Evolutionary conservation across 768 basidiomycete genomes (phyloP), one percentile per base, ranked within the genome.

Genomic region (Cyclocybe aegerita): DNA sequence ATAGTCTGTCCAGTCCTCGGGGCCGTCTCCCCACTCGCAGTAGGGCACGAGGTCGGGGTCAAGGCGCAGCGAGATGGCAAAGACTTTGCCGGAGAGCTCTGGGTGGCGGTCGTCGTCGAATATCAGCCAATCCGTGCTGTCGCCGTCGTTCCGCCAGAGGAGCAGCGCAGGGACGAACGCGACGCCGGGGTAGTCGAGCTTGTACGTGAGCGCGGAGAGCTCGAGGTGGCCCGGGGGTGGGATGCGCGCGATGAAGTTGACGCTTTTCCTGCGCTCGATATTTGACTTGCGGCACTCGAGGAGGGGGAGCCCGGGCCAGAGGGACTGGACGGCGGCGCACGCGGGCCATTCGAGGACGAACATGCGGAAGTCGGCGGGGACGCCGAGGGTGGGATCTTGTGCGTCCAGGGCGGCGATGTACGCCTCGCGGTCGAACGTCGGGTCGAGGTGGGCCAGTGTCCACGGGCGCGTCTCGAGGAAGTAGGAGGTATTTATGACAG

Each of bases 321-420:
- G 40, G 8, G 41, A 43, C 7, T 33, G 16, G 15, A 54, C 31
- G 4, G 17, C 38, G 2, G 23, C 9, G 7, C 23, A 6, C 7
- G 15, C 52, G 2, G 52, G 52, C 52, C 52, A 54, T 41, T 54
- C 52, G 2, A 54, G 39, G 5, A 46, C 37, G 47, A 42, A 54
- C 8, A 54, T 44, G 4, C 43, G 36, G 36, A 54, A 54, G 15
- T 48, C 52, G 15, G 48, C 48, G n/a, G 52, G 48, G 15, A 54
- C 16, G 6, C 2, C 42, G 1, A n/a, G n/a, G n/a, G n/a, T n/a
- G n/a, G 41, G 36, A 34, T 45, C 36, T 32, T 54, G 47, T 2
- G 12, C 2, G 3, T 39, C 32, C 5, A 54, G 32, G 11, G 7
- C 12, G 17, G 35, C 9, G 40, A 52, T 47, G 32, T 52, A 52